Conservation (phyloP, 305 asterid species). For the Solanum hybrid region DNA sequence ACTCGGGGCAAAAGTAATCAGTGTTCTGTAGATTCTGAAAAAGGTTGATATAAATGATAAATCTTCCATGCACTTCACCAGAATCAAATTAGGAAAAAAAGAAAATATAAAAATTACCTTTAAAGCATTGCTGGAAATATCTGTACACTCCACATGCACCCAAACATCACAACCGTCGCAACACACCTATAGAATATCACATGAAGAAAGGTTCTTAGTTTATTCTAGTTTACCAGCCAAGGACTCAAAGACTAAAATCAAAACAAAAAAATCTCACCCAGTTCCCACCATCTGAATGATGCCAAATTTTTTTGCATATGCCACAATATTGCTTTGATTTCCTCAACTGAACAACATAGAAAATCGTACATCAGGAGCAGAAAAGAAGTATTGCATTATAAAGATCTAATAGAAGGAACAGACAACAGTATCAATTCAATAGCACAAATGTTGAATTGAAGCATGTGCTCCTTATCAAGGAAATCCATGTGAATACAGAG, state of each 20-base stretch:
- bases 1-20: conserved; percentile 80
- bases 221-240: not conserved
- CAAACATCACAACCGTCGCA: conserved; percentile 93
- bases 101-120: conserved; percentile 36
- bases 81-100: conserved; percentile 4
- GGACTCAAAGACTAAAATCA: not conserved
- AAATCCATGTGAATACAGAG: not conserved
- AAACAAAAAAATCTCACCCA: conserved; percentile 55
- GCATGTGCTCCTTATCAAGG: not conserved
- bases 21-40: conserved; percentile 47
- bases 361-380: not conserved
- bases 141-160: conserved; percentile 93
- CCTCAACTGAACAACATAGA: conserved; percentile 42
- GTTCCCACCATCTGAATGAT: conserved; percentile 90
- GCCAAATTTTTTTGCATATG: conserved; percentile 83
- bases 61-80: conserved; percentile 18
- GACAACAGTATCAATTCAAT: conserved; percentile 6
- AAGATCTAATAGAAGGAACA: conserved; percentile 3
- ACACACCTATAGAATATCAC: conserved; percentile 44
- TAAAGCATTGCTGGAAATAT: conserved; percentile 37
- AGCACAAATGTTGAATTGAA: not conserved
- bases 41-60: conserved; percentile 13
- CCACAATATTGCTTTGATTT: conserved; percentile 85
- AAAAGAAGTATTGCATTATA: not conserved
- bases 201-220: conserved; percentile 7